These are phyloP conservation scores for Mucor velutinosus DNA, from an alignment of 371 early-diverging fungal species.

Conservation along the genomic window DNA sequence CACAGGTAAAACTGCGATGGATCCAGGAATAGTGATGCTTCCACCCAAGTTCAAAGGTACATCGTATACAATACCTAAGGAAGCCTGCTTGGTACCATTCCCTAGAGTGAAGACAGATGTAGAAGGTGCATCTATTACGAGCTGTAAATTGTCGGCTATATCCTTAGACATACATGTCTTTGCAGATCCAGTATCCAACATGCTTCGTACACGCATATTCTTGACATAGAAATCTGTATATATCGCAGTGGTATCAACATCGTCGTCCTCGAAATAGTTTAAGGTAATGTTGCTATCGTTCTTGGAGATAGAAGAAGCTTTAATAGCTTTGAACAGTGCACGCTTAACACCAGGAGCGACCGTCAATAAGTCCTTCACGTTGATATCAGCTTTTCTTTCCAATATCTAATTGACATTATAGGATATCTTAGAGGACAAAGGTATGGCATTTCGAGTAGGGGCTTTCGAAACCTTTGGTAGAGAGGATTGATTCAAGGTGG, in stretches of 20 bases:
- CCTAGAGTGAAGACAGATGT: background rate
- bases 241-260: conserved; percentile 1
- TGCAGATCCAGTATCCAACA: conserved; percentile 4
- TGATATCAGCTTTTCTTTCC: background rate
- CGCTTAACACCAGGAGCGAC: background rate
- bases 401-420: background rate
- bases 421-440: background rate
- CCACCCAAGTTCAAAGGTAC: background rate
- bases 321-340: background rate
- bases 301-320: background rate
- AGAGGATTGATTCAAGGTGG: too few relatives aligned
- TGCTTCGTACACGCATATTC: background rate
- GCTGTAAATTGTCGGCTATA: background rate
- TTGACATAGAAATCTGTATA: background rate
- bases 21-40: background rate
- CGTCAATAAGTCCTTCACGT: background rate
- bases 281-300: background rate
- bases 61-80: background rate
- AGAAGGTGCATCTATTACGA: conserved; percentile 6
- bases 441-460: background rate
- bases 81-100: background rate
- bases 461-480: too few relatives aligned
- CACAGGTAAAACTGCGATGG: background rate
- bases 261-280: background rate
- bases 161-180: background rate